phyloP scores from a whole-genome alignment of 140 eudicot species.

The Artemisia princeps region DNA sequence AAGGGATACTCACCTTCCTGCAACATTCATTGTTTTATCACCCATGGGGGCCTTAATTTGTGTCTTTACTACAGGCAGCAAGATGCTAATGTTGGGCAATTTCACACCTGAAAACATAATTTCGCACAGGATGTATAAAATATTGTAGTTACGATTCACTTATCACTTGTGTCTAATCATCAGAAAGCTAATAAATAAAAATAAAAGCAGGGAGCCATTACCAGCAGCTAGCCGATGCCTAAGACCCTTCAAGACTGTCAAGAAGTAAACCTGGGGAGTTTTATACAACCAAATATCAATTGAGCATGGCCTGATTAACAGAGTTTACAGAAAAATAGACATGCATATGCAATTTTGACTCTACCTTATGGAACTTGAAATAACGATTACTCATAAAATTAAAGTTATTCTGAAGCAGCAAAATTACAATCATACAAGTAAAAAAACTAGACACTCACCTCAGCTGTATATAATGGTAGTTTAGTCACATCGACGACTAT shows the following conservation, averaged over 20 bases:
- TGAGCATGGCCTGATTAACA: slow-evolving; percentile 12
- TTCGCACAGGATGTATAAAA: background rate
- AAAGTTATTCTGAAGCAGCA: slow-evolving; percentile 4
- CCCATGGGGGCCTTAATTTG: slow-evolving; percentile 55
- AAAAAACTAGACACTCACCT: slow-evolving; percentile 38
- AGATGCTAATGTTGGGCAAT: slow-evolving; percentile 68
- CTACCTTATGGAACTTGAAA: too few relatives aligned
- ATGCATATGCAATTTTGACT: background rate
- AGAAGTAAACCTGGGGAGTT: slow-evolving; percentile 68
- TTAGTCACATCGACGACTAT: slow-evolving; percentile 60
- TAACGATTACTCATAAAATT: too few relatives aligned
- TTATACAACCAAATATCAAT: slow-evolving; percentile 16
- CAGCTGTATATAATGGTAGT: slow-evolving; percentile 53
- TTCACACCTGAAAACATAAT: slow-evolving; percentile 58
- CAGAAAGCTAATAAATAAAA: slow-evolving; percentile 4
- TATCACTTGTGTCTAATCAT: slow-evolving; percentile 3
- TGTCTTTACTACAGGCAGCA: slow-evolving; percentile 62
- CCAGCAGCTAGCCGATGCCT: slow-evolving; percentile 98
- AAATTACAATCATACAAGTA: background rate
- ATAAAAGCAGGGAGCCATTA: slow-evolving; percentile 23
- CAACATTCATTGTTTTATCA: slow-evolving; percentile 53
- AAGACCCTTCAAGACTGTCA: slow-evolving; percentile 92
- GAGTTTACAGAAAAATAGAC: background rate
- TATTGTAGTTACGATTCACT: background rate
- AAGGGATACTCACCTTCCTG: slow-evolving; percentile 64